phyloP scores from a whole-genome alignment of 257 asterid species.

The Ocimum tenuiflorum region DNA sequence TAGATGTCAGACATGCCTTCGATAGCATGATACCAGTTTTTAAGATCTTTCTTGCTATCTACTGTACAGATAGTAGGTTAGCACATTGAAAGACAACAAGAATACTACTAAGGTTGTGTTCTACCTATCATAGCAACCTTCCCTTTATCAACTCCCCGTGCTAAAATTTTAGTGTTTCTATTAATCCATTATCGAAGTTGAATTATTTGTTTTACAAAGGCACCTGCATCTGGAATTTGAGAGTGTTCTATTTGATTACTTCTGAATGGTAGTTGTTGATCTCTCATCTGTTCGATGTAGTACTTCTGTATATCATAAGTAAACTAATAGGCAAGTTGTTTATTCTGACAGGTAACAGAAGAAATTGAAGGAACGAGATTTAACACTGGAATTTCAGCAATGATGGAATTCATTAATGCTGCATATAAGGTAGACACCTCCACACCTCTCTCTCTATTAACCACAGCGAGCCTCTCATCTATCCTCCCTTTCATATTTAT shows the following conservation, averaged over 20 bases:
- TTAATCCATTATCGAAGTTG: not conserved
- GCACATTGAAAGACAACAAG: too few species aligned
- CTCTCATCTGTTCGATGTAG: too few species aligned
- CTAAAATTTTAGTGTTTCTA: not conserved
- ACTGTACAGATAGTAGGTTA: too few species aligned
- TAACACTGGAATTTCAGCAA: constrained; percentile 97
- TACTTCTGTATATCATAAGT: not conserved
- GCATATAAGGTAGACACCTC: constrained; percentile 63
- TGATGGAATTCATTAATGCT: constrained; percentile 96
- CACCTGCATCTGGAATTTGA: not conserved
- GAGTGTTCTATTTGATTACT: not conserved
- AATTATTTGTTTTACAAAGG: not conserved
- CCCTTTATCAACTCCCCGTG: too few species aligned
- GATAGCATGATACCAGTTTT: too few species aligned
- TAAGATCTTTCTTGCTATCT: too few species aligned
- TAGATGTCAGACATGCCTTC: too few species aligned
- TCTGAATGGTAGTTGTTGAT: not conserved
- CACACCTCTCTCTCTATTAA: not conserved
- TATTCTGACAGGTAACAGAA: constrained; percentile 55
- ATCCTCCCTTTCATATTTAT: not conserved
- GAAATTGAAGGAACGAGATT: constrained; percentile 93
- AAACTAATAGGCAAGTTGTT: not conserved
- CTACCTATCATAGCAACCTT: not conserved
- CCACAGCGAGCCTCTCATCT: not conserved
- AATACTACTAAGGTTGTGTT: not conserved